Conservation (phyloP, 2,329 filamentous ascomycete genomes). For the Penicillium italicum region DNA sequence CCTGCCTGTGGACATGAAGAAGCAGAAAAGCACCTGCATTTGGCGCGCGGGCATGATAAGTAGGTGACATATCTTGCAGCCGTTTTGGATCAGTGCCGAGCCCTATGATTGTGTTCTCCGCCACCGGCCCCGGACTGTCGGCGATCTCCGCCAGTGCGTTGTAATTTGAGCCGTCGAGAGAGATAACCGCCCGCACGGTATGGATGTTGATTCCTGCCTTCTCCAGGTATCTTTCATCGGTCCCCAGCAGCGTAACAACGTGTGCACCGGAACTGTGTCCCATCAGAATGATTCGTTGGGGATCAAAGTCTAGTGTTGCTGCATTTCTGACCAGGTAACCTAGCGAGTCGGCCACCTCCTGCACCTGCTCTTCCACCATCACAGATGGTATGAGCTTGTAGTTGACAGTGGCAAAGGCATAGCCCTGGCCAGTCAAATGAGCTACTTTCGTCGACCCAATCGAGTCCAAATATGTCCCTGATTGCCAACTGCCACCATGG, state of each 20-base stretch:
- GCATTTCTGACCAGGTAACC: not conserved
- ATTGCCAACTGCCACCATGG: slow-evolving; percentile 4
- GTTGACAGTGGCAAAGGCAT: not conserved
- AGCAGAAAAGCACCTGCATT: slow-evolving; percentile 3
- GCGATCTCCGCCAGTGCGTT: slow-evolving; percentile 4
- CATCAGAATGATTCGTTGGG: not conserved
- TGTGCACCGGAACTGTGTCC: slow-evolving; percentile 3
- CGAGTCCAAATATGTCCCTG: not conserved
- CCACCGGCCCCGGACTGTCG: not conserved
- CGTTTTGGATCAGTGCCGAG: not conserved
- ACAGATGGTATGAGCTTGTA: slow-evolving; percentile 1
- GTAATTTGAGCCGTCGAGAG: slow-evolving; percentile 7
- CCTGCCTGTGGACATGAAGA: not conserved
- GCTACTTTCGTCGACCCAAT: not conserved
- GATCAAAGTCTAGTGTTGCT: not conserved
- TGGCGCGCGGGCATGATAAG: not conserved
- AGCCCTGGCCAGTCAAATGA: not conserved
- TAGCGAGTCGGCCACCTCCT: slow-evolving; percentile 1
- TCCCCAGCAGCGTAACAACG: not conserved
- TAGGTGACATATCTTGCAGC: not conserved
- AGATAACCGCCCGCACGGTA: not conserved
- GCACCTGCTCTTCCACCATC: slow-evolving; percentile 3
- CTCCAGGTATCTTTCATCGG: not conserved
- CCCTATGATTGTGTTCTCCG: not conserved
- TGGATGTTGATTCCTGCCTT: not conserved